Percentiles rank a stretch among this genome's conserved stretches.
Evolutionary conservation across 192 early-diverging fungal genomes (phyloP).

Genomic region (Dissophora ornata): DNA sequence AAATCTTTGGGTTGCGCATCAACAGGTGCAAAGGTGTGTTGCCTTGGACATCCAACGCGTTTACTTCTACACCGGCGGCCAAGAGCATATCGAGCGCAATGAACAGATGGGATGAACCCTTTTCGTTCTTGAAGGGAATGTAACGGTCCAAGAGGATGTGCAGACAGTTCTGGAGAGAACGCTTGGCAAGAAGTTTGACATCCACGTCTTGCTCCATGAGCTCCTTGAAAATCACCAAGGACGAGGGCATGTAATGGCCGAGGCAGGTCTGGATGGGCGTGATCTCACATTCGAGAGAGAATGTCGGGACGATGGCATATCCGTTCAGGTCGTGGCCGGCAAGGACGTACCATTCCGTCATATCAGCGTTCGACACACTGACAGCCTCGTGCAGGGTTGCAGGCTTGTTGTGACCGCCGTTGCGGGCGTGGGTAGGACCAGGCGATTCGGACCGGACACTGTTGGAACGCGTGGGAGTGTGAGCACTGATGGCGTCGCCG

Average conservation of each 20-base stretch:
- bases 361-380: conserved; percentile 43
- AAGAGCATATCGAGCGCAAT: conserved; percentile 37
- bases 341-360: conserved; percentile 51
- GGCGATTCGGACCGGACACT: conserved; percentile 45
- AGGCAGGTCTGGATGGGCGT: conserved; percentile 50
- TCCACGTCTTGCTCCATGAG: conserved; percentile 41
- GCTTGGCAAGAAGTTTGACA: conserved; percentile 24
- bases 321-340: conserved; percentile 51
- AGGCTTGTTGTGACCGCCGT: conserved; percentile 3
- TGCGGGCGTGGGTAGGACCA: conserved; percentile 2
- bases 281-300: conserved; percentile 45
- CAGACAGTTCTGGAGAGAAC: conserved; percentile 38
- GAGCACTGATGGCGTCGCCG: conserved; percentile 25
- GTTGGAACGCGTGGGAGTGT: conserved; percentile 27
- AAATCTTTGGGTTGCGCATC: conserved; percentile 94
- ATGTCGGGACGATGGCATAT: conserved; percentile 42
- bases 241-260: conserved; percentile 31
- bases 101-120: conserved; percentile 38
- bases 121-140: conserved; percentile 46
- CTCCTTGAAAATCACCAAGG: conserved; percentile 35
- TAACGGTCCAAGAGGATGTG: conserved; percentile 42
- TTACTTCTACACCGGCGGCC: conserved; percentile 16
- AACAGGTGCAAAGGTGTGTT: conserved; percentile 64
- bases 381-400: conserved; percentile 38
- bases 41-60: conserved; percentile 33